Base-by-base conservation (phyloP, 805 yeast species). In the Monosporozyma siamensis region DNA sequence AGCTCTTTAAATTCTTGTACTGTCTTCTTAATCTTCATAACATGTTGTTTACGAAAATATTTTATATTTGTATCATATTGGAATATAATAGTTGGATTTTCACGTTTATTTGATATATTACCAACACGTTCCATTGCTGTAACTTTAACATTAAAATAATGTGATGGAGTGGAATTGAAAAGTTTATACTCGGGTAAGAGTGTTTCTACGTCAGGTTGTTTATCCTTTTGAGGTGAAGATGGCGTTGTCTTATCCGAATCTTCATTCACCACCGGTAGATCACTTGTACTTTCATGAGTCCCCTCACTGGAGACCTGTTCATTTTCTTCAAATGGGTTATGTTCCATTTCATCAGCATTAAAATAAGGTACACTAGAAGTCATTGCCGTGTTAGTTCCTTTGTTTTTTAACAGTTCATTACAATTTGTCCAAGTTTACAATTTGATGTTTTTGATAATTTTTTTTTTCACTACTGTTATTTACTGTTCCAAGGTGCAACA, bases 21-120 rank as follows among this genome's bases (percentile, higher is more conserved):
- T 0, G 95, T 80, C 45, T 97, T 75, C 50, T 95, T 77, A 12
- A 90, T 67, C 43, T 80, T 89, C 42, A 78, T 77, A 61, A 83
- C 88, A 7, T 62, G 60, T 6, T 74, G 64, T 48, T 83, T 86
- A 45, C 96, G 70, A 59, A 77, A 92, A 31, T 80, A 75, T 12
- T 94, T 89, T 26, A 89, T 65, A 34, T 83, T 85, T 9, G 82
- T 75, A 21, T 58, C 65, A 15, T 78, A 75, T 53, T 84, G 87
- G 49, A 90, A 80, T 48, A 79, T 72, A 43, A 90, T 66, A 7
- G 84, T 79, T 4, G 96, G 96, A 53, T 87, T 86, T 44, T 81
- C 87, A 40, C 72, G 74, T 57, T 78, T 81, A 44, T 76, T 74
- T 6, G 63, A 55, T 3, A 56, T 39, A 4, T 65, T 64, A 0